Evolutionary conservation across 768 basidiomycete genomes (phyloP).

Genomic region (Dictyophora rubrovolvata): DNA sequence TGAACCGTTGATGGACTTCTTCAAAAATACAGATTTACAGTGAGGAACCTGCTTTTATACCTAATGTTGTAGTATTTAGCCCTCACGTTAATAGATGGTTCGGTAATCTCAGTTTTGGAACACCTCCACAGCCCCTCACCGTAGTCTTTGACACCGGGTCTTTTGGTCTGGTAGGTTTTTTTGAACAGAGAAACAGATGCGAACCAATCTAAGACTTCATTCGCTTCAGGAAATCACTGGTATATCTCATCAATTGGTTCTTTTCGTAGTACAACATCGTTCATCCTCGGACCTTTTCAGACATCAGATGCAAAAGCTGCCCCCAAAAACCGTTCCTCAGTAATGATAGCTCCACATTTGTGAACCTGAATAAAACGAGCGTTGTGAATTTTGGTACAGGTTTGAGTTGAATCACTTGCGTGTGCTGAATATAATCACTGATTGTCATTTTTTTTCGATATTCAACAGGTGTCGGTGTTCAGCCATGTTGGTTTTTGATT

Average conservation of each 20-base stretch:
- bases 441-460: not conserved
- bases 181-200: constrained; percentile 5
- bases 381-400: constrained; percentile 47
- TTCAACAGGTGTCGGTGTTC: not conserved
- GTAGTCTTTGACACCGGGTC: constrained; percentile 16
- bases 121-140: constrained; percentile 15
- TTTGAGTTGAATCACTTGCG: not conserved
- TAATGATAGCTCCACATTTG: constrained; percentile 40
- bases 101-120: constrained; percentile 14
- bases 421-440: not conserved
- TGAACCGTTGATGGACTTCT: constrained; percentile 14
- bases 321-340: constrained; percentile 38
- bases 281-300: too few species aligned
- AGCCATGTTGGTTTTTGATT: not conserved
- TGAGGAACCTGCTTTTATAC: not conserved
- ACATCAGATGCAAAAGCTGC: constrained; percentile 25
- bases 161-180: constrained; percentile 1
- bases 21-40: constrained; percentile 16
- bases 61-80: too few species aligned
- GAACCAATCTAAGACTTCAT: constrained; percentile 26
- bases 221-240: not conserved
- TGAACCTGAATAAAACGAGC: constrained; percentile 30
- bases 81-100: constrained; percentile 11
- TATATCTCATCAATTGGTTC: not conserved
- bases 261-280: too few species aligned